phyloP scores from a whole-genome alignment of 2,329 filamentous ascomycete species.

The Chaetomium olivaceum region DNA sequence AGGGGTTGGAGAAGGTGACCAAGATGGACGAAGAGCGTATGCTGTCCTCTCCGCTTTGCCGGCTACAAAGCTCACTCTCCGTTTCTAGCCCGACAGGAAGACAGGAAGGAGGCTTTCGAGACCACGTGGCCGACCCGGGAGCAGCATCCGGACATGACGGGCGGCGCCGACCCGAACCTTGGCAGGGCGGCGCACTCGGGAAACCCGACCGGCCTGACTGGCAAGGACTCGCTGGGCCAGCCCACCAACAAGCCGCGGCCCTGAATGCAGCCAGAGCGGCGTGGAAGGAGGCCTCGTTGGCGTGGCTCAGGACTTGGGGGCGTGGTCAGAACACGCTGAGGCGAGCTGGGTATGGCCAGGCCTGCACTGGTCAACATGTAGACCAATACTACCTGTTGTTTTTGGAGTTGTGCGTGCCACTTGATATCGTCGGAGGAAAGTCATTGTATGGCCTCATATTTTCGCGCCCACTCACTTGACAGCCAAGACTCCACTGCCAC shows the following conservation, averaged over 20 bases:
- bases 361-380: background rate
- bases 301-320: background rate
- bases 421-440: background rate
- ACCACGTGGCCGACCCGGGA: slow-evolving; percentile 13
- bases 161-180: slow-evolving; percentile 10
- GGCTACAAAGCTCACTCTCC: background rate
- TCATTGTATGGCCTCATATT: background rate
- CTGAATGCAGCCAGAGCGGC: background rate
- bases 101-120: slow-evolving; percentile 12
- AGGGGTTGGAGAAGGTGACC: slow-evolving; percentile 21
- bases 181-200: slow-evolving; percentile 9
- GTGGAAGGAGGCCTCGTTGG: background rate
- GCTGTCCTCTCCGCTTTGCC: background rate
- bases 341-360: background rate
- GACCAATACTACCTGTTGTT: background rate
- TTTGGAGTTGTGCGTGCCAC: background rate
- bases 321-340: background rate
- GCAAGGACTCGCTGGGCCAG: slow-evolving; percentile 11
- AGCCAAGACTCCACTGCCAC: background rate
- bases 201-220: background rate
- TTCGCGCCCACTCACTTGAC: background rate
- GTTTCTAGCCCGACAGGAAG: slow-evolving; percentile 7
- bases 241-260: slow-evolving; percentile 15
- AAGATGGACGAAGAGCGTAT: slow-evolving; percentile 16
- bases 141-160: slow-evolving; percentile 20